Base-by-base conservation (phyloP, 441 rosid genomes). In the Biscutella auriculata region DNA sequence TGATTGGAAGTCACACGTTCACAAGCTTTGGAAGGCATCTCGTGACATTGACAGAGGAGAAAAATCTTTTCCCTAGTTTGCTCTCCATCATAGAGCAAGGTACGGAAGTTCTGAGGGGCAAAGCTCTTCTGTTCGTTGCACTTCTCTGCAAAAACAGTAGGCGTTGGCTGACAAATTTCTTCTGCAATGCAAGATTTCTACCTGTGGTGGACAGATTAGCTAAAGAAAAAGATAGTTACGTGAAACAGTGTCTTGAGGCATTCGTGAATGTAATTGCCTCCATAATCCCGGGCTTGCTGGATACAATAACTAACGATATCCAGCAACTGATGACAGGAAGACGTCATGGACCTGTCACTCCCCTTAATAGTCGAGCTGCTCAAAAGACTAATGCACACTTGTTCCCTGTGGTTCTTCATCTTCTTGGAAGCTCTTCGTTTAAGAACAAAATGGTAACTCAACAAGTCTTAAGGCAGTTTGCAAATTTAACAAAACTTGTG, bases 381-480 rank as follows among this genome's bases (percentile, higher is more conserved):
- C 65, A 82, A 54, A 93, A 81, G 82, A 79, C 82, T 47, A 87
- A 68, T 65, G 65, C 73, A 63, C 88, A 88, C 65, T 63, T 82
- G 63, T 83, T 93, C 67, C 89, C 95, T 2, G 87, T 86, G 49
- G 78, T 88, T 70, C 95, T 93, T 73, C 91, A 88, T 74, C 95
- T 93, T 60, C 95, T 88, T 26, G 88, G 88, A 45, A 88, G 87
- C 71, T 78, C 80, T 34, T 74, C 83, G 56, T 86, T 93, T 61
- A 93, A 81, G 75, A 82, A 73, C 73, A 88, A 70, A 72, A 79
- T 87, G 73, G 85, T 80, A 60, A 84, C 72, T 67, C 67, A 37
- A 53, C 93, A 77, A 58, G 82, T 85, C 67, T 75, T 82, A 52
- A 82, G 76, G 74, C 97, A 88, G 73, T 57, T 93, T 71, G 88